Evolutionary conservation across 2,329 filamentous ascomycete genomes (phyloP).

Genomic region (Xylariales sp.): DNA sequence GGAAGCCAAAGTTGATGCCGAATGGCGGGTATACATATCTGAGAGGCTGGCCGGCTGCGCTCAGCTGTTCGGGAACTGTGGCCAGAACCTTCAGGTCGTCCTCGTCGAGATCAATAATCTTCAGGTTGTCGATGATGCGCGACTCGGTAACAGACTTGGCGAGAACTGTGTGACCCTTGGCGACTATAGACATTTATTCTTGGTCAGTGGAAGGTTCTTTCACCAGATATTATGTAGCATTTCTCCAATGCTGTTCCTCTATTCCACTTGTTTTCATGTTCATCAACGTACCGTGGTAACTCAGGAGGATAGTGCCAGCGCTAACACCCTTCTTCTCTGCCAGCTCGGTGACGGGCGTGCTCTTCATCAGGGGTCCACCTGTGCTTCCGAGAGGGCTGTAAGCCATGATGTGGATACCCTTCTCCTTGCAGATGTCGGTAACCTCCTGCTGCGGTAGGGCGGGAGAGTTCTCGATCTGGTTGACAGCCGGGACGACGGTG

Average conservation of each 20-base stretch:
- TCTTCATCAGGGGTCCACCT: constrained; percentile 59
- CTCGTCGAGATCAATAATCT: constrained; percentile 59
- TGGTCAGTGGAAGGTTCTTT: too few relatives aligned
- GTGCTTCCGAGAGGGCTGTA: constrained; percentile 66
- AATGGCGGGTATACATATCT: constrained; percentile 68
- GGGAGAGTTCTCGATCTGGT: constrained; percentile 74
- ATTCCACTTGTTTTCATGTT: too few relatives aligned
- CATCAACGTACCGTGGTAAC: constrained; percentile 61
- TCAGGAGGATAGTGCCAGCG: constrained; percentile 62
- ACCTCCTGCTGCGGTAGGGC: constrained; percentile 68
- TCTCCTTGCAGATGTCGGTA: constrained; percentile 61
- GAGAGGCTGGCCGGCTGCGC: constrained; percentile 45
- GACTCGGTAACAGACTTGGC: constrained; percentile 67
- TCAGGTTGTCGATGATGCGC: constrained; percentile 66
- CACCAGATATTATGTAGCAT: too few relatives aligned
- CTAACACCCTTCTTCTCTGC: constrained; percentile 59
- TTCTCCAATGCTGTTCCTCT: too few relatives aligned
- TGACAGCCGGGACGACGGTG: constrained; percentile 58
- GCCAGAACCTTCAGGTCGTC: constrained; percentile 56
- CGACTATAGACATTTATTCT: constrained; percentile 35
- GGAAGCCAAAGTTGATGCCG: constrained; percentile 66
- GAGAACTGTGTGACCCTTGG: constrained; percentile 65
- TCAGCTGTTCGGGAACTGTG: constrained; percentile 49
- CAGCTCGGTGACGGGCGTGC: constrained; percentile 58
- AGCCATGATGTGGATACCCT: constrained; percentile 68